A percentile compares a stretch with the other conserved stretches of the same genome.
Conservation (phyloP, 768 basidiomycete genomes). For the Fomitopsis serialis region DNA sequence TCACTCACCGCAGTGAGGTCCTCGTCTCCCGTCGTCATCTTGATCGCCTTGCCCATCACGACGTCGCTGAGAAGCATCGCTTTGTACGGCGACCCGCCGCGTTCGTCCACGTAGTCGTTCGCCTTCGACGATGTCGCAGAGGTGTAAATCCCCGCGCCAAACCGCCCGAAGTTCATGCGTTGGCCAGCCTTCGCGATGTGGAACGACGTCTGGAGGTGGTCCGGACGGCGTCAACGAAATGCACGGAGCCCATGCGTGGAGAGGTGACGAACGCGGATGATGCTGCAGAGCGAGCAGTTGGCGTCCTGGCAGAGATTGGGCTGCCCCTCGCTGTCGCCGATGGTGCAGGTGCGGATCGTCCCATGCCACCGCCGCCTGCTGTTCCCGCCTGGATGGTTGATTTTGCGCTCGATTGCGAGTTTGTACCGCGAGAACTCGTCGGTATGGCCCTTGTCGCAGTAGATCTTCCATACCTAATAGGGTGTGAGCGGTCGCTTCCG, state of each 20-base stretch:
- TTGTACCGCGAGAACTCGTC: too few relatives aligned
- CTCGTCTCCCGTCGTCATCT: slow-evolving; percentile 7
- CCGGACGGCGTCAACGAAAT: background rate
- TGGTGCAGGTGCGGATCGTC: slow-evolving; percentile 15
- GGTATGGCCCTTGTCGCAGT: slow-evolving; percentile 1
- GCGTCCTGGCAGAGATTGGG: slow-evolving; percentile 9
- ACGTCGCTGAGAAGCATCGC: slow-evolving; percentile 22
- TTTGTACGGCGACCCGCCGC: slow-evolving; percentile 7
- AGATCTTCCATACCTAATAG: slow-evolving; percentile 21
- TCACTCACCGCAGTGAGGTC: slow-evolving; percentile 15
- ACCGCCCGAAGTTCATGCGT: slow-evolving; percentile 17
- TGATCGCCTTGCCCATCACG: slow-evolving; percentile 17
- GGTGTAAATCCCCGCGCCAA: slow-evolving; percentile 22
- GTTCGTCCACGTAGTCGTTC: slow-evolving; percentile 15
- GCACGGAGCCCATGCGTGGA: background rate
- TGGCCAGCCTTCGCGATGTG: slow-evolving; percentile 7
- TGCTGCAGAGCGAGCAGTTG: slow-evolving; percentile 18
- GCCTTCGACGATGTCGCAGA: slow-evolving; percentile 25
- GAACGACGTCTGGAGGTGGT: slow-evolving; percentile 15
- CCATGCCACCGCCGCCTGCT: slow-evolving; percentile 24
- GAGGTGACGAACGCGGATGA: slow-evolving; percentile 12
- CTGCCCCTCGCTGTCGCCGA: slow-evolving; percentile 16
- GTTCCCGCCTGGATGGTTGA: slow-evolving; percentile 7
- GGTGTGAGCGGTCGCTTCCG: background rate
- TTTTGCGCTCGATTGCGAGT: slow-evolving; percentile 2